Evolutionary conservation across 306 rosid genomes (phyloP), one percentile per base, ranked within the genome.

Genomic region (Pterocarpus santalinus): DNA sequence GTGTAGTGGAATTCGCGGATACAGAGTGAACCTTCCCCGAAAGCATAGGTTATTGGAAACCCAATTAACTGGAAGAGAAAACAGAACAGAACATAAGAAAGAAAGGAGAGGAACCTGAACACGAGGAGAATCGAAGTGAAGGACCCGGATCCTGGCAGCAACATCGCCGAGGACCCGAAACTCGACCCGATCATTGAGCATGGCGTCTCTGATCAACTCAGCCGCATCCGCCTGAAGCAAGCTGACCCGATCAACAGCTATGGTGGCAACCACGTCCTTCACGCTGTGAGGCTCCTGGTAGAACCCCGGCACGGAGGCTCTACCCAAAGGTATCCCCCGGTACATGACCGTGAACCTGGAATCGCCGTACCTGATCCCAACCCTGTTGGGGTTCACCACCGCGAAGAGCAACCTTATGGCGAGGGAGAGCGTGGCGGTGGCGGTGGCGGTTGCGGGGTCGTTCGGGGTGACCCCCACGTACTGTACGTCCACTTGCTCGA

Each of bases 381-480:
- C 97, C 86, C 88, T 86, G 91, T 93, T 93, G 8, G 96, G 96
- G 69, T 93, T 93, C 35, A 65, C 91, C 1, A 91, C 92, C 4
- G 87, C 75, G 82, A 89, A 89, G 11, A 84, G 85, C 82, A 93
- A 10, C 16, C 90, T 81, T 0, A 93, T 88, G 46, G 43, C 75
- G 78, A 93, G 90, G 7, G 95, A 91, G 11, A 93, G 84, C 0
- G 92, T 88, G 4, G 91, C 90, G 11, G 85, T 35, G 46, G 78
- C 4, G 7, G 92, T 87, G 2, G 91, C 89, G 11, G 85, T 43
- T 57, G 78, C 4, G 5, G 77, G 49, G 73, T 61, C n/a, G 33
- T 46, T 36, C 32, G 79, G 81, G 61, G 90, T 47, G 69, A 87
- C 82, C 46, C 90, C 89, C 88, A 92, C 83, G 89, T 88, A 93